These are phyloP conservation scores for Ploettnerulaceae sp. DNA, from an alignment of 2,329 filamentous ascomycete genomes.

Conservation along the genomic window DNA sequence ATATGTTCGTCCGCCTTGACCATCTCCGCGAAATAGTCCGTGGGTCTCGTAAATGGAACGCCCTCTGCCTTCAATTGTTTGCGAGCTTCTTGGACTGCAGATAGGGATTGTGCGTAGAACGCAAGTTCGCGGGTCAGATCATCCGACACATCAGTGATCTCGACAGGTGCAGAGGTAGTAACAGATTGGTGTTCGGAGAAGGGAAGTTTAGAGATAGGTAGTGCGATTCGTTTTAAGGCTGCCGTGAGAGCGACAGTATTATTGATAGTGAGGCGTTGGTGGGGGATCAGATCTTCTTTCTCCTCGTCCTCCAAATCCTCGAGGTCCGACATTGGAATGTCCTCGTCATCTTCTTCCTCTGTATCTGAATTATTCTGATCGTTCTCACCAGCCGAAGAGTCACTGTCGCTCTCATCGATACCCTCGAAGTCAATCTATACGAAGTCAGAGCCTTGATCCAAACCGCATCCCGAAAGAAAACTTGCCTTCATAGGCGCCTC, in stretches of 20 bases:
- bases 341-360: slow-evolving; percentile 73
- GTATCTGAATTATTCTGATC: slow-evolving; percentile 40
- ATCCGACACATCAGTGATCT: slow-evolving; percentile 80
- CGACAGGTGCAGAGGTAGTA: slow-evolving; percentile 60
- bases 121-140: slow-evolving; percentile 88
- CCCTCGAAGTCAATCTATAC: slow-evolving; percentile 47
- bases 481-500: slow-evolving; percentile 25
- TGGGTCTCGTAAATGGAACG: slow-evolving; percentile 79
- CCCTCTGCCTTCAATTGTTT: slow-evolving; percentile 74
- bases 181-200: slow-evolving; percentile 83
- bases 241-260: slow-evolving; percentile 83
- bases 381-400: slow-evolving; percentile 46
- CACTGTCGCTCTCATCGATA: slow-evolving; percentile 58
- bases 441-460: slow-evolving; percentile 10
- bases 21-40: slow-evolving; percentile 99
- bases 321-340: slow-evolving; percentile 84
- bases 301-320: slow-evolving; percentile 74
- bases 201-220: slow-evolving; percentile 62
- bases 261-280: slow-evolving; percentile 94
- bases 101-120: slow-evolving; percentile 85
- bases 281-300: slow-evolving; percentile 79
- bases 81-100: slow-evolving; percentile 70
- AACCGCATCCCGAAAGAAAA: not conserved
- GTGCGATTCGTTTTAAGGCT: slow-evolving; percentile 71
- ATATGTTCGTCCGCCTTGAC: slow-evolving; percentile 98